Evolutionary conservation across 169 alveolate species (phyloP), one percentile per base, ranked within the genome.

Genomic region (Plasmodium knowlesi): DNA sequence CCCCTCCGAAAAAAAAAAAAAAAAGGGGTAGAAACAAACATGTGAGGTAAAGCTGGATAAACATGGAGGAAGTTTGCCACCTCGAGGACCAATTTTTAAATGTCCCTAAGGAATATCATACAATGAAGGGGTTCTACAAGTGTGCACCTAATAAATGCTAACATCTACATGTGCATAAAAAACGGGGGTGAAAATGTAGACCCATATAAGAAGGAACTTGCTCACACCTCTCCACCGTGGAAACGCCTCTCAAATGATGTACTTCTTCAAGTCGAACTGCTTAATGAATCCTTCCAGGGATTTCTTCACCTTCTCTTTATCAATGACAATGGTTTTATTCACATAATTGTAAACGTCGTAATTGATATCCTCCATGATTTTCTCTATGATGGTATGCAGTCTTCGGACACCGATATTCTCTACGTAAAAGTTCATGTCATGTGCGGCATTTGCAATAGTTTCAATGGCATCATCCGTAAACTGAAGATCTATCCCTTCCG

Each of bases 361-460:
- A 39, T 86, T 86, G 0, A 86, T 86, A 8, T 86, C 93, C 43
- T 86, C 93, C 93, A 86, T 86, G 16, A 86, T 86, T 73, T 96
- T 96, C 78, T 98, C 99, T 61, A 98, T 88, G 46, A 98, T 96
- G 6, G 98, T 97, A 78, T 97, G 98, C 5, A 98, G 96, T 28
- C 99, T 92, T 25, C 99, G 96, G 16, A 98, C 99, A 0, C 99
- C 99, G 67, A 96, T 97, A 90, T 98, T 97, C 78, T 98, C 99
- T 25, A 96, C 96, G 32, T 93, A 91, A 19, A 94, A 84, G 80
- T 98, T 98, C 46, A 98, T 91, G 74, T 98, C 98, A 37, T 89
- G 91, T 22, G 98, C 96, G 6, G 96, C 96, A 34, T 92, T 92
- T 1, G 88, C 93, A 43, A 80, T 93, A 1, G 91, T 72, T 39